Evolutionary conservation across 768 basidiomycete species (phyloP), one percentile per base, ranked within the genome.

Genomic region (Rhodotorula kratochvilovae): DNA sequence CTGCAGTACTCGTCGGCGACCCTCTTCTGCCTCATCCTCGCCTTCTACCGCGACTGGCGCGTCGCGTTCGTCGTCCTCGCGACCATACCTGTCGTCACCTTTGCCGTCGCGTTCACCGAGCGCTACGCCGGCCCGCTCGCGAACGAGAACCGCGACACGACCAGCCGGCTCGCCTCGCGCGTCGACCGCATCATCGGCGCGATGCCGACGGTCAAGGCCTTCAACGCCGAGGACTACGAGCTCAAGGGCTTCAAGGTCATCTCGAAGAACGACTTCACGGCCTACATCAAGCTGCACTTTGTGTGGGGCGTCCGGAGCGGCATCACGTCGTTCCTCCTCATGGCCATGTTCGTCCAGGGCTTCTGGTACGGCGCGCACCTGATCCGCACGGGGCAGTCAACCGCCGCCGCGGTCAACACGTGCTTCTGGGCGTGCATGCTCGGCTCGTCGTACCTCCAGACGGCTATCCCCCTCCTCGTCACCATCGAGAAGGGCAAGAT

Each of bases 371-470:
- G 94, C 21, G 85, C 89, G 5, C 88, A 89, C 78, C 85, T 96
- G 62, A 92, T 99, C n/a, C 81, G 87, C n/a, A 84, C 88, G 21
- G 90, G 89, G 25, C 86, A 84, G 71, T 84, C 86, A 63, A 81
- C 81, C 7, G 82, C 89, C 0, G 92, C 92, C 2, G 85, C 88
- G 46, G 90, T 97, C 72, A 94, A 93, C 89, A 88, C 90, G n/a
- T 91, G 94, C 62, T 99, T 98, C 80, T 98, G 95, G 94, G 93
- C 95, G 0, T 93, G 91, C 79, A 83, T 97, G 31, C 90, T 97
- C 71, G 92, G 91, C 0, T 89, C 90, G 2, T 88, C 85, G 76
- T 92, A 91, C 79, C 81, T 96, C 5, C 92, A 96, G 79, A 87
- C 89, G 84, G 87, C 87, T 76, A 86, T 97, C 17, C 92, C 93